Percentiles rank a stretch among this genome's conserved stretches.
These are phyloP conservation scores for Pseudognaphalium luteoalbum DNA, from an alignment of 129 eudicot genomes.

Conservation along the genomic window DNA sequence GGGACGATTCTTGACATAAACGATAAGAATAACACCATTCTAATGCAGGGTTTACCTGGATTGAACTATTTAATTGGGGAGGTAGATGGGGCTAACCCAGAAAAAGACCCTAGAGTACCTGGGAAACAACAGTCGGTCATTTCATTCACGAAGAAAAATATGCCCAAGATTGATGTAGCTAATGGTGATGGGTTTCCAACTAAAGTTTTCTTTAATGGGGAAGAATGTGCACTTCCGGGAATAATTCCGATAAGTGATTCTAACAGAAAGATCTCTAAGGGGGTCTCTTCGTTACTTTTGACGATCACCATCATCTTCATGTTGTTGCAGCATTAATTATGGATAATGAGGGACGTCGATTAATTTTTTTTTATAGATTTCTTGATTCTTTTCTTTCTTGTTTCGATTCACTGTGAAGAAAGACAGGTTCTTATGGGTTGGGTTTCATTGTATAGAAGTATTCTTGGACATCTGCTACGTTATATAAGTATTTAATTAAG, in stretches of 20 bases:
- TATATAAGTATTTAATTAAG: too few species aligned
- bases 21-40: slow-evolving; percentile 48
- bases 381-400: slow-evolving; percentile 39
- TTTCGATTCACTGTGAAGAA: background rate
- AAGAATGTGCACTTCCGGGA: slow-evolving; percentile 69
- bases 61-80: slow-evolving; percentile 73
- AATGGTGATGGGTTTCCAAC: slow-evolving; percentile 79
- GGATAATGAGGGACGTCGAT: background rate
- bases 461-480: background rate
- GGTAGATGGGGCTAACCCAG: slow-evolving; percentile 41
- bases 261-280: slow-evolving; percentile 11
- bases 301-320: slow-evolving; percentile 30
- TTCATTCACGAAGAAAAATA: slow-evolving; percentile 62
- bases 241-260: slow-evolving; percentile 48
- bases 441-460: slow-evolving; percentile 14
- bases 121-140: slow-evolving; percentile 85
- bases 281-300: slow-evolving; percentile 21
- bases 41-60: slow-evolving; percentile 74
- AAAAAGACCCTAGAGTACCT: slow-evolving; percentile 56
- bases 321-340: slow-evolving; percentile 32
- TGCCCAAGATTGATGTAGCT: slow-evolving; percentile 41
- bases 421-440: background rate
- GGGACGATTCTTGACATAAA: slow-evolving; percentile 43
- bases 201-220: slow-evolving; percentile 69
- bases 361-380: slow-evolving; percentile 15